Base-by-base conservation (phyloP, 108 stramenopile species). In the Pseudonitzschia multistriata region DNA sequence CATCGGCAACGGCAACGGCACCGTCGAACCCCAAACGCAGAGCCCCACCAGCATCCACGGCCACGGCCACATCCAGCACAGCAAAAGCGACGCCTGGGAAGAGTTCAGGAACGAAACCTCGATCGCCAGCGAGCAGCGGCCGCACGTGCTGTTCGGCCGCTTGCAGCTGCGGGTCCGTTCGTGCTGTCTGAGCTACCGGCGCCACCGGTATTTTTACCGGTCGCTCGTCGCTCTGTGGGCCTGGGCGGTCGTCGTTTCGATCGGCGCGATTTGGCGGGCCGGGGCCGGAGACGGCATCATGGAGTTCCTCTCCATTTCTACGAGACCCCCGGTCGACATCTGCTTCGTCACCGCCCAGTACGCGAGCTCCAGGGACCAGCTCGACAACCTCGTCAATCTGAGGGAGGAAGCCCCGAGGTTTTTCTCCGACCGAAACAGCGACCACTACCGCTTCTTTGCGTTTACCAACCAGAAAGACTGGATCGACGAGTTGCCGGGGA, bases 301-400 rank as follows among this genome's bases (percentile, higher is more conserved):
- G 57, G 57, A 59, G 21, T 37, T n/a, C 25, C 35, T 59, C 13
- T 14, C 57, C 15, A 59, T 59, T 35, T 17, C 31, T 59, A 59
- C 57, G n/a, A 59, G 33, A 11, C 29, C 57, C 3, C 57, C 57
- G 0, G 57, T 59, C 17, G 57, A 59, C 21, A 64, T 64, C 11
- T 64, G 63, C 22, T 64, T 64, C 42, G 29, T 64, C 8, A 64
- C 63, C 39, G 39, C 63, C n/a, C 63, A 64, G 27, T 64, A 45
- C 40, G 63, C 63, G 21, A 64, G 42, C 25, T 64, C 63, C 40
- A 45, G 24, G 29, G 57, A 59, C 3, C 57, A 59, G 21, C 31
- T 35, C n/a, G 57, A 59, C 57, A 33, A 36, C 35, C 57, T 59
- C 1, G 57, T 59, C 57, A 59, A 59, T 59, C 19, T 59, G 34